Percentiles rank a stretch among this genome's conserved stretches.
Conservation (phyloP, 1,139 yeast species). For the Yamadazyma atlantica region DNA sequence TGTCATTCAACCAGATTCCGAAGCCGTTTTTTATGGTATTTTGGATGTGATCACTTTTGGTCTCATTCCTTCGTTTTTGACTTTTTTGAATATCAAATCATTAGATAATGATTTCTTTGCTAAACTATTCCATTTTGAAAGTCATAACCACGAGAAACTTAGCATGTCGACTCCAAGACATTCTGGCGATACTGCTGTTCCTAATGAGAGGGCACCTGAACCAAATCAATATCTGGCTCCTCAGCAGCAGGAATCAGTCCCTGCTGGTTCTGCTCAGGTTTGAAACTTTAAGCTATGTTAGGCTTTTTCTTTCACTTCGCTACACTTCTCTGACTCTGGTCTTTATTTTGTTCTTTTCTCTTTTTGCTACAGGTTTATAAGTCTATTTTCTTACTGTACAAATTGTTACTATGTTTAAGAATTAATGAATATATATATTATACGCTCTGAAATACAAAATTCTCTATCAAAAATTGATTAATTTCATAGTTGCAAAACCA, state of each 20-base stretch:
- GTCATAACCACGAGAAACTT: constrained; percentile 7
- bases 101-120: constrained; percentile 33
- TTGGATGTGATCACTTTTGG: constrained; percentile 51
- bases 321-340: too few species aligned
- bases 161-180: constrained; percentile 26
- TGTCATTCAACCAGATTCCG: constrained; percentile 63
- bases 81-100: constrained; percentile 27
- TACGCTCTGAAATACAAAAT: too few species aligned
- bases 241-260: too few species aligned
- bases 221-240: too few species aligned
- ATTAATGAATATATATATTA: too few species aligned
- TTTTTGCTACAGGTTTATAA: too few species aligned
- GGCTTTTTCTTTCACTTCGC: neutral
- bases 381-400: too few species aligned
- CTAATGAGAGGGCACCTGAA: constrained; percentile 7
- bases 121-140: constrained; percentile 20
- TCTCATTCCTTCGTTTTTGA: constrained; percentile 38
- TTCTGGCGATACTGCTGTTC: constrained; percentile 36
- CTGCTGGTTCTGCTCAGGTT: neutral
- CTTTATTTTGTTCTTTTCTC: too few species aligned
- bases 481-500: constrained; percentile 66
- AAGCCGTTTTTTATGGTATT: constrained; percentile 64
- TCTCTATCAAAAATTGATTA: constrained; percentile 35
- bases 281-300: neutral
- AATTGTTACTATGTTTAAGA: too few species aligned